Evolutionary conservation across 2,329 filamentous ascomycete genomes (phyloP), one percentile per base, ranked within the genome.

Genomic region (Diaporthe caulivora): DNA sequence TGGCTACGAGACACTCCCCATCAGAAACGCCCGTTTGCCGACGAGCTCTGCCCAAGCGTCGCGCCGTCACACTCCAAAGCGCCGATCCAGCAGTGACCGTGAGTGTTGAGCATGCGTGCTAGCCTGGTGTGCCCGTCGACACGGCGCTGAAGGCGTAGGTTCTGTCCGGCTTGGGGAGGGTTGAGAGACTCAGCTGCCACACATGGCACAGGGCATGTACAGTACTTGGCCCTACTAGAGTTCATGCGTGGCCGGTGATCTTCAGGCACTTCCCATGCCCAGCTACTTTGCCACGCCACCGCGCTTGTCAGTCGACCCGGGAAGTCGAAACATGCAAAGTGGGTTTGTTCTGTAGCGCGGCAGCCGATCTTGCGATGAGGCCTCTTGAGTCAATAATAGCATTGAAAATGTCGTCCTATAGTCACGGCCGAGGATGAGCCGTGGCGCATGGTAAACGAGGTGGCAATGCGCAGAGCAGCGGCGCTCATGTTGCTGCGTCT

Each of bases 201-300:
- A 5, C 29, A 37, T 11, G 9, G 42, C 60, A 65, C 62, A 65
- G 62, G 29, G 40, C 21, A 51, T 37, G 62, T 26, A 34, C 42
- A 64, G 42, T 34, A 67, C 49, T 37, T 65, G 70, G 58, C 37
- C 42, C 34, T 57, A 37, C 65, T 34, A 60, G 57, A 55, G 49
- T 73, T 71, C 67, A 73, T 72, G 62, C 70, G 62, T 60, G 57
- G 70, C 37, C 55, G 51, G 44, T 70, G 73, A 74, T 74, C 73
- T 74, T 74, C 70, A 74, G 70, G 73, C 73, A 74, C 73, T 47
- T 53, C 73, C 70, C 73, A 74, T 72, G 70, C 73, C 70, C 51
- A 31, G 73, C 51, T 54, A 31, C 51, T 34, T 34, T 58, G 47
- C 62, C 73, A 67, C 64, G 53, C 47, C 64, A 62, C 54, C 55